Evolutionary conservation across 2,329 filamentous ascomycete genomes (phyloP), one percentile per base, ranked within the genome.

Genomic region (Sporothrix pseudoabietina): DNA sequence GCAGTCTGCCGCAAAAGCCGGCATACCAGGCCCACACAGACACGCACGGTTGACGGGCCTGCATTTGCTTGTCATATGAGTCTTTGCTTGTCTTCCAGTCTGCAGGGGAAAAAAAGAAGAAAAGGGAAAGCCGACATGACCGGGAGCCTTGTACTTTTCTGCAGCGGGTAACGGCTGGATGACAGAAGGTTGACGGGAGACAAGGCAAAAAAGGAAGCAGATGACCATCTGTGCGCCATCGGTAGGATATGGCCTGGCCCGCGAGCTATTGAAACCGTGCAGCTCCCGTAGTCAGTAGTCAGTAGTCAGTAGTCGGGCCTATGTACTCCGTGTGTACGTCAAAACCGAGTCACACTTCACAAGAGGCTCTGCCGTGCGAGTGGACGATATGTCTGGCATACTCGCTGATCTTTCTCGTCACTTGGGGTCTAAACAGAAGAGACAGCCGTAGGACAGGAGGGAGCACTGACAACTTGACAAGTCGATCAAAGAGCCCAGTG

Each of bases 291-390:
- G 26, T 26, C 26, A 26, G 26, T 26, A 26, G 26, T 26, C 26
- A 26, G 26, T 26, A n/a, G 7, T 8, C 8, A n/a, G 22, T 12
- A 55, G n/a, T 10, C 52, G n/a, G 52, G 52, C n/a, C 52, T 55
- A 26, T 35, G 35, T 35, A 35, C 35, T 35, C 8, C 8, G 35
- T 35, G 8, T 35, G 35, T 35, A 35, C 8, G 52, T 55, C 8
- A 55, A 55, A 55, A 55, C 22, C 54, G 4, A 32, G 54, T 57
- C 26, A 16, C 30, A 32, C 54, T 57, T 12, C n/a, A 66, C 39
- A 19, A 41, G 61, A 66, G 39, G 61, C 12, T 66, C 61, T 66
- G 39, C 12, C 22, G 61, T 49, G 61, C 52, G 41, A 66, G 44
- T 49, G 44, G 22, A 19, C 14, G 10, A 66, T 47, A 22, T 47